A percentile compares a stretch with the other conserved stretches of the same genome.
Conservation (phyloP, 192 early-diverging fungal species). For the Chytriomyces hyalinus region DNA sequence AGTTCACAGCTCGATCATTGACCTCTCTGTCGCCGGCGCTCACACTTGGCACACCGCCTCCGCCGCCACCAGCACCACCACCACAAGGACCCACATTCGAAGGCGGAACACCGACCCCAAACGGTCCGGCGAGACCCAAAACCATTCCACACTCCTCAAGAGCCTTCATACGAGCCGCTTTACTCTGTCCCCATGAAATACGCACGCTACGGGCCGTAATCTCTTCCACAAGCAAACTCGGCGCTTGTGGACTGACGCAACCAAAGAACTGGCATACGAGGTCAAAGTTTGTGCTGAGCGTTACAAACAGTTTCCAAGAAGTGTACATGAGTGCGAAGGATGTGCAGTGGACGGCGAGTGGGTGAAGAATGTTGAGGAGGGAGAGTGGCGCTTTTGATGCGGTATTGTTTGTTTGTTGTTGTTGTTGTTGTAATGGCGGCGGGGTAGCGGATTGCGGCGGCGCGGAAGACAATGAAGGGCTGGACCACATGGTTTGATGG, state of each 20-base stretch:
- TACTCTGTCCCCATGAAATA: constrained; percentile 35
- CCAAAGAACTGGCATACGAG: constrained; percentile 40
- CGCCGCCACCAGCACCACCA: too few species aligned
- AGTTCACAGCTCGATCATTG: too few species aligned
- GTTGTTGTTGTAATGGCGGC: too few species aligned
- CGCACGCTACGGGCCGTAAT: constrained; percentile 31
- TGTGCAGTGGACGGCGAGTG: constrained; percentile 49
- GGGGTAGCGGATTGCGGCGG: too few species aligned
- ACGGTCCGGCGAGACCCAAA: neutral
- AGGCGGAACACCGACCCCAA: too few species aligned
- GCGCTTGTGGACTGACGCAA: constrained; percentile 35
- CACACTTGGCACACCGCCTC: too few species aligned
- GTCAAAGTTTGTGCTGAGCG: constrained; percentile 41
- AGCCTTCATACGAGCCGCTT: neutral
- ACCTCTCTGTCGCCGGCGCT: too few species aligned
- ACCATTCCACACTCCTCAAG: neutral
- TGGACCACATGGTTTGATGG: too few species aligned
- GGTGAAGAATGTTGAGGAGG: constrained; percentile 9
- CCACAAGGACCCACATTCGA: too few species aligned
- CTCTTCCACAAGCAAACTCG: constrained; percentile 38
- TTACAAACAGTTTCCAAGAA: constrained; percentile 31
- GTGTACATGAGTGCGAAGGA: constrained; percentile 38
- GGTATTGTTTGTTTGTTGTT: neutral
- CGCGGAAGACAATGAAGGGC: too few species aligned
- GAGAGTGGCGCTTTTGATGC: neutral